Base-by-base conservation (phyloP, 208 protist species). In the Trypanosoma vivax region DNA sequence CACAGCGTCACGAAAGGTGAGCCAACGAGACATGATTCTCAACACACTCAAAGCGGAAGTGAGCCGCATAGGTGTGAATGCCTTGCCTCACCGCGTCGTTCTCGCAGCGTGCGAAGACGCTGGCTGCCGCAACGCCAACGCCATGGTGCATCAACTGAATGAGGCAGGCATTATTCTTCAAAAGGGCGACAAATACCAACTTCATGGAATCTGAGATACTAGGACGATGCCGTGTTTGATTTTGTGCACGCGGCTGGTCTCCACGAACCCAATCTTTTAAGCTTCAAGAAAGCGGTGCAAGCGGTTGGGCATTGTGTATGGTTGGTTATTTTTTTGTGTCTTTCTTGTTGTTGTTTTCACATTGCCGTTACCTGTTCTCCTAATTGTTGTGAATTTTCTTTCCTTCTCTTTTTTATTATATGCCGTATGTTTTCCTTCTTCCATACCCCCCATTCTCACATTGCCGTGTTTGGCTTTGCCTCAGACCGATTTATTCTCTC, bases 91-190 rank as follows among this genome's bases (percentile, higher is more conserved):
- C 50, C 59, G 62, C 27, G 51, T 61, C 13, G 67, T 93, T n/a
- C 30, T 93, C 10, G 51, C 55, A 19, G 75, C 68, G 25, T 93
- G 85, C 64, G 82, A 89, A 54, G 52, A 69, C 3, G 85, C 70
- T 3, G 85, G 85, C 16, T 90, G 85, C 61, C 70, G 71, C 24
- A 83, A 85, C 58, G 66, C 81, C 2, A 34, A 49, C 18, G 66
- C 76, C 24, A 90, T 88, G 78, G 45, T 93, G 55, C 70, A 81
- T 21, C 85, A 93, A 55, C 66, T 93, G 23, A 93, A 83, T 52
- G 85, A 90, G 53, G 81, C 78, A 28, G 85, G 85, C 14, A 50
- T 84, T 18, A 75, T 93, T 23, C 66, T 93, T 4, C 70, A 86
- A 50, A 60, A 70, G 0, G 73, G 73, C n/a, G 82, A 70, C 28